Base-by-base conservation (phyloP, 1,284 basidiomycete genomes). In the Tranzscheliella williamsii region DNA sequence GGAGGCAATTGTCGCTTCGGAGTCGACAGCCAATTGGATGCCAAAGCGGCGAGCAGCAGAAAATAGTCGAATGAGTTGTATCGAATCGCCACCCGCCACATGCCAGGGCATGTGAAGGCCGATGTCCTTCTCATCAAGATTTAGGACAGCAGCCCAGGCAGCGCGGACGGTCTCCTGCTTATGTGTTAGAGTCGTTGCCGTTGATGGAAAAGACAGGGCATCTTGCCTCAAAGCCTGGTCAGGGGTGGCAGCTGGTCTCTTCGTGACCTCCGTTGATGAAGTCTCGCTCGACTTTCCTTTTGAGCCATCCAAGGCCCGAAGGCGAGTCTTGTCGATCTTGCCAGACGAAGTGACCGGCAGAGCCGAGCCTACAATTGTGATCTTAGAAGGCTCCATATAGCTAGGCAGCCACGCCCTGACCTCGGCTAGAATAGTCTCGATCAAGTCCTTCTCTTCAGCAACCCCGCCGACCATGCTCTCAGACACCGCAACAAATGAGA, bases 91-190 rank as follows among this genome's bases (percentile, higher is more conserved):
- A 11, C 16, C 27, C 15, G 27, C 27, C 12, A 9, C 26, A 18
- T 30, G 23, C 26, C 30, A 42, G 13, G 41, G 21, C 11, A n/a
- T 31, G 32, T 42, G 16, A n/a, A 42, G 15, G 16, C 32, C 41
- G 18, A 42, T 34, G 15, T 7, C 17, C 33, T n/a, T 16, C 18
- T n/a, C 15, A 9, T 20, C 11, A 12, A 29, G n/a, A n/a, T n/a
- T n/a, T 11, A 29, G 27, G 27, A 29, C 27, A 11, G 9, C 27
- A 11, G 27, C 27, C 27, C 27, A 29, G 27, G n/a, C 27, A 29
- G 11, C 11, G 9, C 27, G 27, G 11, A 29, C 27, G 11, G 18
- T 11, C n/a, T n/a, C n/a, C n/a, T n/a, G n/a, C n/a, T n/a, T n/a
- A n/a, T n/a, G n/a, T n/a, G n/a, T n/a, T n/a, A n/a, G n/a, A n/a